These are phyloP conservation scores for Venturia nashicola DNA, from an alignment of 2,329 filamentous ascomycete species.

Conservation along the genomic window DNA sequence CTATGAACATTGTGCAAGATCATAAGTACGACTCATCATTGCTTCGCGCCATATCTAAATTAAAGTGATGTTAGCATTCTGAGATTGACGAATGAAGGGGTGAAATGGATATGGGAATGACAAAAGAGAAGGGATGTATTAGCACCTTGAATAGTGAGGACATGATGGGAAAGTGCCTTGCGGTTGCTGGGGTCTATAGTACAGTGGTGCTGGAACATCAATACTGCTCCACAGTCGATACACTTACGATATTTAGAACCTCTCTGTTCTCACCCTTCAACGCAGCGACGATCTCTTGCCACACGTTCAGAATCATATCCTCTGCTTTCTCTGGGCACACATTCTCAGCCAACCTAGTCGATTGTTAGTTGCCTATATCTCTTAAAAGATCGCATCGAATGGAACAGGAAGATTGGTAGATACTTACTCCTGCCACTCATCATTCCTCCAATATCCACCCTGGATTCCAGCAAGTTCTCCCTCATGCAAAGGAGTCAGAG, in stretches of 20 bases:
- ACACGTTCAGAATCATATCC: neutral
- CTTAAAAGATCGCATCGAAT: neutral
- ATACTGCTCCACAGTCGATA: neutral
- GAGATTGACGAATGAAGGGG: neutral
- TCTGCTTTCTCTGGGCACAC: neutral
- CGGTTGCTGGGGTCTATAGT: neutral
- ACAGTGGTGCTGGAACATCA: neutral
- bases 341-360: neutral
- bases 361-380: neutral
- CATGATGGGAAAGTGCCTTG: neutral
- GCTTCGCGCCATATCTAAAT: neutral
- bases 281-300: neutral
- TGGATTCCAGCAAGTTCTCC: neutral
- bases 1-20: neutral
- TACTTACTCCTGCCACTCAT: neutral
- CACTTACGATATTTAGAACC: neutral
- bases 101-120: neutral
- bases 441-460: slow-evolving; percentile 8
- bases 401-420: too few species aligned
- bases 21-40: neutral
- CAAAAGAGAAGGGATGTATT: neutral
- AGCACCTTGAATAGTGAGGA: neutral
- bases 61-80: neutral
- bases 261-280: slow-evolving; percentile 1
- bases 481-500: neutral